phyloP scores from a whole-genome alignment of 1,139 yeast genomes.

The Taphrina pruni region DNA sequence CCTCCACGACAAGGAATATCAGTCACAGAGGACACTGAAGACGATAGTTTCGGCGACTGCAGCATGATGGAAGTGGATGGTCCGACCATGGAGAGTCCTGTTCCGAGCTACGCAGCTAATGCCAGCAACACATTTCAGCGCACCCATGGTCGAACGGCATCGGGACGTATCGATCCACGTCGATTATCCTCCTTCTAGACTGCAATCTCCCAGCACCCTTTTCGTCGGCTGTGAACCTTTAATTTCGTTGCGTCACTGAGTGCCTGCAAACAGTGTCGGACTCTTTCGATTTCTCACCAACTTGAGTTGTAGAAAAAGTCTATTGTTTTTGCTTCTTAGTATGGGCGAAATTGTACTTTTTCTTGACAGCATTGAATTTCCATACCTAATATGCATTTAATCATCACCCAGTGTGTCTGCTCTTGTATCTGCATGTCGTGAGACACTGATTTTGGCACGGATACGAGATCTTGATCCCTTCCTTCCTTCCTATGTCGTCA shows the following conservation, averaged over 20 bases:
- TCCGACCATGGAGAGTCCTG: conserved; percentile 9
- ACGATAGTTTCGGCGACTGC: conserved; percentile 25
- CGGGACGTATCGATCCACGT: conserved; percentile 30
- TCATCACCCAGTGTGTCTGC: no score
- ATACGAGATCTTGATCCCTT: no score
- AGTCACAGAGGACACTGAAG: conserved; percentile 21
- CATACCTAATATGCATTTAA: conserved; percentile 6
- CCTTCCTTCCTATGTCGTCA: no score
- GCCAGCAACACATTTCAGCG: conserved; percentile 19
- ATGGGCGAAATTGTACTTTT: conserved; percentile 16
- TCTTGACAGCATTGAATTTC: neutral
- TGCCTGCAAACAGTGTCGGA: neutral
- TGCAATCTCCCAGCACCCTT: neutral
- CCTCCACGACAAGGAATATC: conserved; percentile 7
- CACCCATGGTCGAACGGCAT: conserved; percentile 22
- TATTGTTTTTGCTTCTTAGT: neutral
- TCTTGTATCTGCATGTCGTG: no score
- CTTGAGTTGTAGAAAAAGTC: conserved; percentile 3
- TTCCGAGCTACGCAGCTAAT: conserved; percentile 20
- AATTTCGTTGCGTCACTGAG: no score
- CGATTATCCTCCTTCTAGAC: conserved; percentile 31
- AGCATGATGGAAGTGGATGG: conserved; percentile 38
- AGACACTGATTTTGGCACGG: no score
- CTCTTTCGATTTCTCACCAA: neutral
- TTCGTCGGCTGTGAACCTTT: neutral